Evolutionary conservation across 2,329 filamentous ascomycete genomes (phyloP).

Genomic region (Ceratocystis smalleyi): DNA sequence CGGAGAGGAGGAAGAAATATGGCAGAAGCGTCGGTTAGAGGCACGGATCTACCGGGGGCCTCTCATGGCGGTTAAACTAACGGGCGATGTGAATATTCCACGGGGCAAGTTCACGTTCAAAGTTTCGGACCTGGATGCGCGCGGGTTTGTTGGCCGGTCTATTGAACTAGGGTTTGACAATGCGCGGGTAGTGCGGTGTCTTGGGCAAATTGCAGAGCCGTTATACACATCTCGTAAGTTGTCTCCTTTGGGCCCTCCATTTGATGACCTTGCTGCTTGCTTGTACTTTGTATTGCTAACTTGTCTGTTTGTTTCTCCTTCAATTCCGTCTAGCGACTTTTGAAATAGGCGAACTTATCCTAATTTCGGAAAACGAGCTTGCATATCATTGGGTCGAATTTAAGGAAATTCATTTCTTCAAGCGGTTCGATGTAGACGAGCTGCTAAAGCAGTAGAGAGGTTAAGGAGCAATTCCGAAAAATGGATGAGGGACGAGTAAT

Average conservation of each 20-base stretch:
- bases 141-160: slow-evolving; percentile 48
- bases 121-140: slow-evolving; percentile 56
- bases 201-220: slow-evolving; percentile 60
- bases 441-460: slow-evolving; percentile 24
- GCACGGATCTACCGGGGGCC: slow-evolving; percentile 45
- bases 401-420: slow-evolving; percentile 44
- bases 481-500: neutral
- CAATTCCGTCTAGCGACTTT: neutral
- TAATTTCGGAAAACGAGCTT: slow-evolving; percentile 60
- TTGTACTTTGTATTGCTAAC: slow-evolving; percentile 54
- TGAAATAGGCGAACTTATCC: slow-evolving; percentile 45
- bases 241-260: too few relatives aligned
- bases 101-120: slow-evolving; percentile 73
- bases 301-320: slow-evolving; percentile 20
- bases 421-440: slow-evolving; percentile 43
- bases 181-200: slow-evolving; percentile 54
- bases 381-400: slow-evolving; percentile 67
- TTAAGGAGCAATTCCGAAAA: neutral
- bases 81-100: slow-evolving; percentile 79
- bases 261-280: neutral
- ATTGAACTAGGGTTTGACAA: slow-evolving; percentile 56
- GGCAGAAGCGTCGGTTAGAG: slow-evolving; percentile 30
- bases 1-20: slow-evolving; percentile 32
- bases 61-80: slow-evolving; percentile 76
- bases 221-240: neutral